Conservation (phyloP, 352 stramenopile genomes). For the Phytophthora vignae region DNA sequence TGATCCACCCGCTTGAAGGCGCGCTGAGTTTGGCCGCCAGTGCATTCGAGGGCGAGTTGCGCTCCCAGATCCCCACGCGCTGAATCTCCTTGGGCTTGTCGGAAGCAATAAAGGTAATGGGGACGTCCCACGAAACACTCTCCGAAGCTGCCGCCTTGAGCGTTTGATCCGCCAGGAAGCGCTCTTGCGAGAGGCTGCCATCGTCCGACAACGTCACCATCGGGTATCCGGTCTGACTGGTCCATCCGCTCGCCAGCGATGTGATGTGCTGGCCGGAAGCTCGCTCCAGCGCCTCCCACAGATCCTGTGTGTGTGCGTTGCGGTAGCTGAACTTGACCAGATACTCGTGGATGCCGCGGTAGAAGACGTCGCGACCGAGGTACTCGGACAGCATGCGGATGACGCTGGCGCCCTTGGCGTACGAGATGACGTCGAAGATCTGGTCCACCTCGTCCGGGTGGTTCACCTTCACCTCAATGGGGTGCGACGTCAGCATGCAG, state of each 20-base stretch:
- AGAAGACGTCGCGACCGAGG: constrained; percentile 79
- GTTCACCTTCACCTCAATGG: constrained; percentile 96
- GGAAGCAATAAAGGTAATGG: constrained; percentile 74
- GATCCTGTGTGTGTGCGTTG: constrained; percentile 95
- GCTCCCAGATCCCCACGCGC: constrained; percentile 69
- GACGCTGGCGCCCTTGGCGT: constrained; percentile 92
- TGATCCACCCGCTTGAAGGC: constrained; percentile 81
- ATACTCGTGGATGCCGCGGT: constrained; percentile 93
- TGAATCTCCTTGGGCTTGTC: constrained; percentile 57
- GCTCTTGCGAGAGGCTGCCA: constrained; percentile 87
- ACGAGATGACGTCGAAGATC: constrained; percentile 99
- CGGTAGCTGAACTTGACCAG: constrained; percentile 93
- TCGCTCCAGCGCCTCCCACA: constrained; percentile 95
- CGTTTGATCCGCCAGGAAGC: constrained; percentile 93
- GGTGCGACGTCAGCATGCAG: constrained; percentile 91
- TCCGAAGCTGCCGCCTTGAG: constrained; percentile 45
- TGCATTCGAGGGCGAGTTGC: constrained; percentile 37
- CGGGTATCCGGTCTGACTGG: constrained; percentile 95
- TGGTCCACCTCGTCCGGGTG: constrained; percentile 96
- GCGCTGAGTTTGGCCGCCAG: constrained; percentile 63
- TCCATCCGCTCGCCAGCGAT: constrained; percentile 94
- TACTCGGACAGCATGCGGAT: constrained; percentile 86
- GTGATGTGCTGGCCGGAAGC: constrained; percentile 91
- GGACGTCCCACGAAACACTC: constrained; percentile 80
- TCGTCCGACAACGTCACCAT: constrained; percentile 81